Conservation (phyloP, 805 yeast species). For the Kodamaea jinghongensis region DNA sequence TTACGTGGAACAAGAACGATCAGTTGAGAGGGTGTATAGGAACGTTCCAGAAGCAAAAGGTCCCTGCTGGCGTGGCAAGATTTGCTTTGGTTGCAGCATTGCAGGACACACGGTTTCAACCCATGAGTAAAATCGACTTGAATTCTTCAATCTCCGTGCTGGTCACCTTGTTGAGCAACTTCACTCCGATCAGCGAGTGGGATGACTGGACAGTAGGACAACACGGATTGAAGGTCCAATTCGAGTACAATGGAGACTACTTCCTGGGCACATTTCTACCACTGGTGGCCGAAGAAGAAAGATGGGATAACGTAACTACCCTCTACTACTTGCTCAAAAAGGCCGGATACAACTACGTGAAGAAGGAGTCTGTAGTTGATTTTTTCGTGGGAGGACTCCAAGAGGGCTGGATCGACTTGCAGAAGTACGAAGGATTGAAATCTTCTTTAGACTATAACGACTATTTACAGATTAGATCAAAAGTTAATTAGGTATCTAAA, state of each 20-base stretch:
- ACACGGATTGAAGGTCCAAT: slow-evolving; percentile 72
- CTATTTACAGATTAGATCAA: slow-evolving; percentile 13
- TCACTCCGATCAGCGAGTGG: slow-evolving; percentile 49
- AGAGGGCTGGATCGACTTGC: slow-evolving; percentile 34
- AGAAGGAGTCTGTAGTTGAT: slow-evolving; percentile 8
- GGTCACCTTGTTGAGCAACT: slow-evolving; percentile 66
- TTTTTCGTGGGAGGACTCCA: slow-evolving; percentile 29
- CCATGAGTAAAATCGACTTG: slow-evolving; percentile 58
- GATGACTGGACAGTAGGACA: slow-evolving; percentile 77
- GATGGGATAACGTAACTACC: slow-evolving; percentile 75
- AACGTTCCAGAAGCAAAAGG: slow-evolving; percentile 59
- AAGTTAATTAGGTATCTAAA: background rate
- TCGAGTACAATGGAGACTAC: slow-evolving; percentile 37
- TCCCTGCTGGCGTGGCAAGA: slow-evolving; percentile 56
- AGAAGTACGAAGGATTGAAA: slow-evolving; percentile 38
- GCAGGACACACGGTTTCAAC: slow-evolving; percentile 74
- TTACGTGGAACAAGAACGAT: slow-evolving; percentile 72
- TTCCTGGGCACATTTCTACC: slow-evolving; percentile 85
- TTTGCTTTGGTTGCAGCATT: slow-evolving; percentile 66
- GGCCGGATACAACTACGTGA: slow-evolving; percentile 48
- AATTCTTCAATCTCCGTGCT: slow-evolving; percentile 45
- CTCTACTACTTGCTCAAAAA: slow-evolving; percentile 67
- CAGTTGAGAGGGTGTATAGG: slow-evolving; percentile 90
- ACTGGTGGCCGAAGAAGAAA: slow-evolving; percentile 83
- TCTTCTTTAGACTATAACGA: slow-evolving; percentile 24